Percentiles rank a stretch among this genome's conserved stretches.
These are phyloP conservation scores for Spongispora temasekensis DNA, from an alignment of 1,284 basidiomycete genomes.

Conservation along the genomic window DNA sequence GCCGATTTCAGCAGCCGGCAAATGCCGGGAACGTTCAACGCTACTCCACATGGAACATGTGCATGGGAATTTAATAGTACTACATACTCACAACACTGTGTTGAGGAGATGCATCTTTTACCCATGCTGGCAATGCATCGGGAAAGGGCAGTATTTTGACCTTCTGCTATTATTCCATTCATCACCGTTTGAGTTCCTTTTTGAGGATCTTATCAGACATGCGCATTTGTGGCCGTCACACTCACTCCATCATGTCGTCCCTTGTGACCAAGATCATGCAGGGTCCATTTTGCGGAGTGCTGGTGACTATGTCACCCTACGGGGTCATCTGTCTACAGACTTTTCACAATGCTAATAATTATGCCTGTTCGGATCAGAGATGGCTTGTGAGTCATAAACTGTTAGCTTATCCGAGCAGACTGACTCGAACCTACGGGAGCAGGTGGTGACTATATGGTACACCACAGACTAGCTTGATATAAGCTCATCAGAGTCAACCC, in stretches of 20 bases:
- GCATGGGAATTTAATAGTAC: no score
- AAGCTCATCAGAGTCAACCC: not conserved
- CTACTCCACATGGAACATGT: no score
- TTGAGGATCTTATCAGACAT: not conserved
- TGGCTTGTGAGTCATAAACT: conserved; percentile 13
- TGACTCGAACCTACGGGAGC: not conserved
- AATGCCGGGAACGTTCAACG: no score
- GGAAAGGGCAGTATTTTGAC: not conserved
- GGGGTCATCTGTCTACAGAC: conserved; percentile 12
- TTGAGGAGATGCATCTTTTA: no score
- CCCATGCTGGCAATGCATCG: no score
- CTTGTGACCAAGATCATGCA: not conserved
- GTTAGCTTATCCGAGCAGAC: no score
- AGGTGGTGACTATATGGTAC: conserved; percentile 8
- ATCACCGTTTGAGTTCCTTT: not conserved
- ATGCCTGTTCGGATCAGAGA: conserved; percentile 8
- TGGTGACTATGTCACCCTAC: conserved; percentile 6
- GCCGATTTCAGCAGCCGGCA: no score
- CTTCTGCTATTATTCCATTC: not conserved
- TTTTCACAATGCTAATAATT: conserved; percentile 6
- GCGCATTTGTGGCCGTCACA: not conserved
- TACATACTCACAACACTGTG: no score
- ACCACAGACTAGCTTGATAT: not conserved
- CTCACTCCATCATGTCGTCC: not conserved
- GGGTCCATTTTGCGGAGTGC: conserved; percentile 5